Conservation (phyloP, 2,329 filamentous ascomycete genomes). For the Apiospora sp. region DNA sequence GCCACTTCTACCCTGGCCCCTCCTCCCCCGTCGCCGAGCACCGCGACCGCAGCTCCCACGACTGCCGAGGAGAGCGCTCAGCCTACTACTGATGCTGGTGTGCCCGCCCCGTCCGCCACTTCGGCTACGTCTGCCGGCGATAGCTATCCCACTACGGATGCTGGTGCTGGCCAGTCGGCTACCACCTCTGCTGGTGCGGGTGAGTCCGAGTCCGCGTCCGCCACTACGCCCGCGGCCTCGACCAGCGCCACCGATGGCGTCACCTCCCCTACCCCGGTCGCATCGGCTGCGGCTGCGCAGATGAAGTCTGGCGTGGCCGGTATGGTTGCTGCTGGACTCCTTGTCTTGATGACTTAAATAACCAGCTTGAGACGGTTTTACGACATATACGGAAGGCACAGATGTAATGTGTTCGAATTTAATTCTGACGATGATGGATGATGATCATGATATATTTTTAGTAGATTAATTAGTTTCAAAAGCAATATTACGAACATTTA, state of each 20-base stretch:
- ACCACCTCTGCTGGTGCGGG: neutral
- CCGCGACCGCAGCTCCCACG: constrained; percentile 1
- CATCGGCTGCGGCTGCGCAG: constrained; percentile 25
- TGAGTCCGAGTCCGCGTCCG: neutral
- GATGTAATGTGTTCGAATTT: neutral
- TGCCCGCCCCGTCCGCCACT: neutral
- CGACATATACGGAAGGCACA: neutral
- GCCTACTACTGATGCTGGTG: constrained; percentile 22
- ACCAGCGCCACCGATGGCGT: constrained; percentile 2
- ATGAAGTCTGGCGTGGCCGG: constrained; percentile 13
- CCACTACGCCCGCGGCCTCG: constrained; percentile 16
- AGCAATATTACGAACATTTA: too few species aligned
- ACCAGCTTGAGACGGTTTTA: neutral
- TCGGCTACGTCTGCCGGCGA: neutral
- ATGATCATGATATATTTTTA: constrained; percentile 6
- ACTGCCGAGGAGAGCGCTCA: constrained; percentile 25
- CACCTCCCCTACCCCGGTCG: constrained; percentile 24
- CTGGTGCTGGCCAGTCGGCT: neutral
- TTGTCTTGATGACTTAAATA: neutral
- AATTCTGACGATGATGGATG: constrained; percentile 7
- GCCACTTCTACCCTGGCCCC: constrained; percentile 26
- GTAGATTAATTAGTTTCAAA: neutral
- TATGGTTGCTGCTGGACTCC: constrained; percentile 1
- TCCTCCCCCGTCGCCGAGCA: constrained; percentile 22
- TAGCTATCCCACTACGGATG: neutral